These are phyloP conservation scores for Ceriops zippeliana DNA, from an alignment of 345 rosid species.

Conservation along the genomic window DNA sequence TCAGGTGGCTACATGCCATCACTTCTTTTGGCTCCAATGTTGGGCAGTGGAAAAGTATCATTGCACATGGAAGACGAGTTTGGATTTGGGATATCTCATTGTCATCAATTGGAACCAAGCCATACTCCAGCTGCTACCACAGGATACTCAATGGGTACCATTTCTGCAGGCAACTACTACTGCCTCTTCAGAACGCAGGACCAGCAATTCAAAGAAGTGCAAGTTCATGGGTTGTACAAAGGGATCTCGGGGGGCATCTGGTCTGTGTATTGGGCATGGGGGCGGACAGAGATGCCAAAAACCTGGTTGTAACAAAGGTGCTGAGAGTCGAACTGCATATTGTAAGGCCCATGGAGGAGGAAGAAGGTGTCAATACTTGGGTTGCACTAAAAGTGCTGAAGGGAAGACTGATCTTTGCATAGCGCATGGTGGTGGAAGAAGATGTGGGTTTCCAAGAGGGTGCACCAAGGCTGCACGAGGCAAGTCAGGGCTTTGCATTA, in stretches of 20 bases:
- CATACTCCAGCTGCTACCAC: conserved; percentile 49
- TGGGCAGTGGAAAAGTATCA: conserved; percentile 29
- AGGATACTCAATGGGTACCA: conserved; percentile 47
- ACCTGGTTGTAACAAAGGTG: conserved; percentile 80
- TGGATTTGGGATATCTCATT: conserved; percentile 35
- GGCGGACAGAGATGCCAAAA: conserved; percentile 96
- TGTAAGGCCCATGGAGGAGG: conserved; percentile 98
- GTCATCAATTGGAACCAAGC: conserved; percentile 40
- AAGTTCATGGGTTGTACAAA: conserved; percentile 70
- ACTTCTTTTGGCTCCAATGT: conserved; percentile 69
- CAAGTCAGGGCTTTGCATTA: conserved; percentile 88
- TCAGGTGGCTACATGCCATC: conserved; percentile 90
- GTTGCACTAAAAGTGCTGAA: conserved; percentile 96
- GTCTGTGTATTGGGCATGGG: conserved; percentile 91
- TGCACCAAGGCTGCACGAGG: conserved; percentile 92
- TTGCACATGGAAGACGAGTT: conserved; percentile 42
- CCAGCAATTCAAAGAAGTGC: conserved; percentile 59
- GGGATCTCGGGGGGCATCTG: conserved; percentile 92
- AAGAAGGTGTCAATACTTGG: conserved; percentile 81
- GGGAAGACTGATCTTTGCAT: conserved; percentile 88
- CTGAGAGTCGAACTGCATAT: conserved; percentile 90
- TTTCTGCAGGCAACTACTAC: conserved; percentile 47
- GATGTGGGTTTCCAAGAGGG: conserved; percentile 67
- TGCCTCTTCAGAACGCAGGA: conserved; percentile 51
- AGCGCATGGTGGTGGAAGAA: conserved; percentile 92